Evolutionary conservation across 108 stramenopile genomes (phyloP), one percentile per base, ranked within the genome.

Genomic region (Schizochytrium sp.): DNA sequence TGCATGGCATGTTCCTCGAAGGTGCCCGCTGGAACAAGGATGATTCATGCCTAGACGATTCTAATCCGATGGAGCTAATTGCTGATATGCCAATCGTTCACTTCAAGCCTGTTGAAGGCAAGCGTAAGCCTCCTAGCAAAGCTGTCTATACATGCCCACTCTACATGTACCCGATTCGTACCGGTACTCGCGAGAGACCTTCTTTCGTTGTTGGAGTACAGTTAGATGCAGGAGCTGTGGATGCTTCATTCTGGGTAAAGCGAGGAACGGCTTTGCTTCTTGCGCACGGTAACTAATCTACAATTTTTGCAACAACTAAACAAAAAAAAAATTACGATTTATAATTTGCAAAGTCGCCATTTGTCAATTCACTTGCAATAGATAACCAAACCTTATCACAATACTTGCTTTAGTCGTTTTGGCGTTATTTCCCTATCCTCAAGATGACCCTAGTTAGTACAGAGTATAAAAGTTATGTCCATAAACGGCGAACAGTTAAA

Each of bases 91-190:
- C 95, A 3, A 90, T 94, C 8, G 92, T 95, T 2, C 94, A 94
- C 88, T 95, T 95, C 91, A 94, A 94, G 92, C 95, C 95, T 1
- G 93, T 92, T 4, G 93, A 94, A 57, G 72, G 41, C 17, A 92
- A 88, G 53, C 92, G 92, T 59, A 93, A 93, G 56, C 92, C 92
- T 57, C 88, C 90, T 3, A 46, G 88, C 90, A 94, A 94, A 72
- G 91, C 88, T 0, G 45, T 91, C 46, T 95, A 95, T 90, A 46
- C 87, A 3, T 95, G 95, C 50, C 95, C 95, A 0, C 57, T 93
- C 60, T 95, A 95, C 90, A 91, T 94, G 93, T 95, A 95, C 47
- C 95, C 94, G 46, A 61, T 94, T 0, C 92, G 95, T 41, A 94
- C 94, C 13, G 95, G 95, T 0, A 93, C 93, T 1, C 91, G 94